Evolutionary conservation across 73 alveolate species (phyloP).

Genomic region (Diophrys appendiculata): DNA sequence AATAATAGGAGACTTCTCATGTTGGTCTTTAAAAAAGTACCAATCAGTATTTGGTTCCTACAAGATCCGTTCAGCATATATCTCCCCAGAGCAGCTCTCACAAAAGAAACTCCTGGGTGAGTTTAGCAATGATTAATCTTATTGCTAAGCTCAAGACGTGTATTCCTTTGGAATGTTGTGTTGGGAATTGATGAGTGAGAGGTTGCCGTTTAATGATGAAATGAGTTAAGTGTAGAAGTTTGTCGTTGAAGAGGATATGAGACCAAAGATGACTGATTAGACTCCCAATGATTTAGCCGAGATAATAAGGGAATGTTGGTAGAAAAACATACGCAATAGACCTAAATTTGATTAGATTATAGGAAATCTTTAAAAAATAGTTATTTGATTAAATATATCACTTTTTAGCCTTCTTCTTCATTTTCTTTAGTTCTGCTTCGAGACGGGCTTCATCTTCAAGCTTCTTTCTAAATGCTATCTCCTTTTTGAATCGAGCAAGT

Average conservation of each 20-base stretch:
- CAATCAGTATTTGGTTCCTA: background rate
- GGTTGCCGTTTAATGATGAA: background rate
- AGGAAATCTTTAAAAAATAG: no score
- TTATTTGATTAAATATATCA: no score
- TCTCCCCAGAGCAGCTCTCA: background rate
- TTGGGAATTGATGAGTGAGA: background rate
- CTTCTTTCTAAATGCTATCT: conserved; percentile 70
- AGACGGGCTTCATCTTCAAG: conserved; percentile 75
- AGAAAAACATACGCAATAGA: background rate
- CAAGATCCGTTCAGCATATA: background rate
- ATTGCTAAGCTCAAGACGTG: background rate
- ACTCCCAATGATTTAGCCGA: background rate
- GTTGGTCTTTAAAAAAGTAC: background rate
- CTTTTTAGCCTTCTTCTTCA: conserved; percentile 44
- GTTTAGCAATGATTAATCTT: background rate
- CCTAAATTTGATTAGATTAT: background rate
- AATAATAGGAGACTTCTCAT: background rate
- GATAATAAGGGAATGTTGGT: background rate
- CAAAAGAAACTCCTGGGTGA: background rate
- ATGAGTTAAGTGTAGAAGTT: background rate
- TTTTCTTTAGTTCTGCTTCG: conserved; percentile 64
- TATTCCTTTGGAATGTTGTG: background rate
- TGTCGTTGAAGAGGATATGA: background rate
- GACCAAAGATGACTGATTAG: background rate
- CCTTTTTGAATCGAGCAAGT: conserved; percentile 72